phyloP scores from a whole-genome alignment of 495 filamentous ascomycete species.

The Aspergillus asperescens region DNA sequence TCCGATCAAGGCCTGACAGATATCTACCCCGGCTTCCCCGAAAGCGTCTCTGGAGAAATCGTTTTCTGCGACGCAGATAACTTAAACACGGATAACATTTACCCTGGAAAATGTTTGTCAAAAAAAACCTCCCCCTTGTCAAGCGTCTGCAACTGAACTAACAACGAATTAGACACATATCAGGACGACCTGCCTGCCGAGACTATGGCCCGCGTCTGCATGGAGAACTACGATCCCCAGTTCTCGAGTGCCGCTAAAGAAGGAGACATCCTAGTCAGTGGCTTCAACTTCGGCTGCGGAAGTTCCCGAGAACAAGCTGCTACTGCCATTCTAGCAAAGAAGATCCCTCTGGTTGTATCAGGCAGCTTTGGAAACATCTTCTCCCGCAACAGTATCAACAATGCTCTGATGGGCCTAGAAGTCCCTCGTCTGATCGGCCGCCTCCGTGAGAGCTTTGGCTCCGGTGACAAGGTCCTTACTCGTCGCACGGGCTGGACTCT shows the following conservation, averaged over 20 bases:
- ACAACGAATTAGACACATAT: constrained; percentile 64
- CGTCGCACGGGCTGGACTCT: constrained; percentile 85
- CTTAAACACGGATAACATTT: constrained; percentile 61
- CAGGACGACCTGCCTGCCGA: constrained; percentile 67
- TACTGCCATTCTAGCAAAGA: constrained; percentile 78
- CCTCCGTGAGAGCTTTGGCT: constrained; percentile 58
- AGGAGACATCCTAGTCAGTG: constrained; percentile 76
- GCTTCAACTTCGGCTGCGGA: constrained; percentile 91
- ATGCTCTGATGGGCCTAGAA: constrained; percentile 80
- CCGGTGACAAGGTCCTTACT: constrained; percentile 45
- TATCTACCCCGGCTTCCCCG: constrained; percentile 49
- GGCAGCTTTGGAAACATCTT: constrained; percentile 92
- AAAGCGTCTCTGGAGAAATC: constrained; percentile 47
- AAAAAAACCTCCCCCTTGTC: neutral
- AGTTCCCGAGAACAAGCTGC: constrained; percentile 81
- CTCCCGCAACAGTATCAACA: constrained; percentile 84
- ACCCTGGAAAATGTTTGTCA: constrained; percentile 63
- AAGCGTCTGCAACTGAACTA: constrained; percentile 64
- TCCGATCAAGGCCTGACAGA: constrained; percentile 35
- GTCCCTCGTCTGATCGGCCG: constrained; percentile 66
- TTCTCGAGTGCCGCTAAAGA: constrained; percentile 57
- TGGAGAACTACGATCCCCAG: constrained; percentile 81
- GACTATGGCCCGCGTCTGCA: constrained; percentile 82
- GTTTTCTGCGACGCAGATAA: constrained; percentile 54
- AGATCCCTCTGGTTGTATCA: constrained; percentile 77